These are phyloP conservation scores for Triadica sebifera DNA, from an alignment of 345 rosid genomes.

Conservation along the genomic window DNA sequence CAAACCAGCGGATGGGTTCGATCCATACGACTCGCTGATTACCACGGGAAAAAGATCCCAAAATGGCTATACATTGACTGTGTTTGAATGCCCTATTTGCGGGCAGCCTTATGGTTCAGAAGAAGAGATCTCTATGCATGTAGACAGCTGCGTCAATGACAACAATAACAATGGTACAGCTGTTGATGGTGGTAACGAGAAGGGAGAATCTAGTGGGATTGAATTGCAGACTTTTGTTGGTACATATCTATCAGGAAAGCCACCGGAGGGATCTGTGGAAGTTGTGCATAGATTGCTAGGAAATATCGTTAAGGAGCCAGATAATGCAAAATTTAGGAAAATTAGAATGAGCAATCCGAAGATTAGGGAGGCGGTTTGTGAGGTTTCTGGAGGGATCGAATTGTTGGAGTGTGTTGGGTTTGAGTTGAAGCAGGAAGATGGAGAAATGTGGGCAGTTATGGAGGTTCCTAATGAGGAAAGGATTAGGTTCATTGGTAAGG, in stretches of 20 bases:
- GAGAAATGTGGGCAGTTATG: constrained; percentile 81
- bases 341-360: constrained; percentile 76
- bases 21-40: constrained; percentile 66
- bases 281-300: constrained; percentile 62
- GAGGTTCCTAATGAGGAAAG: constrained; percentile 52
- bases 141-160: constrained; percentile 55
- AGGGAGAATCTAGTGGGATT: constrained; percentile 12
- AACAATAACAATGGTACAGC: constrained; percentile 14
- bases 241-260: constrained; percentile 56
- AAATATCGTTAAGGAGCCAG: constrained; percentile 78
- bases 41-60: constrained; percentile 74
- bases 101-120: constrained; percentile 52
- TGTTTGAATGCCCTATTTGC: constrained; percentile 81
- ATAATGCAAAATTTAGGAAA: constrained; percentile 75
- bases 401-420: constrained; percentile 75
- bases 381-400: constrained; percentile 75
- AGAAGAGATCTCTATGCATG: constrained; percentile 76
- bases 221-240: constrained; percentile 52
- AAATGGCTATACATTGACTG: constrained; percentile 63
- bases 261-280: constrained; percentile 54
- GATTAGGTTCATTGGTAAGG: constrained; percentile 42
- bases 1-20: constrained; percentile 52
- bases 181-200: constrained; percentile 21
- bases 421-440: constrained; percentile 60
- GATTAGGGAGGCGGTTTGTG: constrained; percentile 76